Evolutionary conservation across 2,329 filamentous ascomycete species (phyloP).

Genomic region (Magnaporthiopsis rhizophila): DNA sequence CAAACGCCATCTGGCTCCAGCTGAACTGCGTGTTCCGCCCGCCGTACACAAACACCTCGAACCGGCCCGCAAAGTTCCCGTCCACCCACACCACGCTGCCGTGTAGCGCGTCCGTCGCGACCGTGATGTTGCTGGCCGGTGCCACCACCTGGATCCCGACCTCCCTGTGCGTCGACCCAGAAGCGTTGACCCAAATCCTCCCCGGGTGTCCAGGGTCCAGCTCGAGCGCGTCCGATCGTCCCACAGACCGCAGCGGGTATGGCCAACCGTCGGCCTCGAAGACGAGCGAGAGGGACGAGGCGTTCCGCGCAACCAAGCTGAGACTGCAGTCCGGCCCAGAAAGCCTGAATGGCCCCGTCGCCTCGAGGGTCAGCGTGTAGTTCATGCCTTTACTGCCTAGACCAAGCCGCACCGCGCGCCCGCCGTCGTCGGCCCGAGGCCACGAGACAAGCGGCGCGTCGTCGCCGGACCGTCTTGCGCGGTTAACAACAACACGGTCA

Average conservation of each 20-base stretch:
- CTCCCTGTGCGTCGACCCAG: slow-evolving; percentile 33
- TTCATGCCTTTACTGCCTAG: slow-evolving; percentile 39
- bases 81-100: slow-evolving; percentile 42
- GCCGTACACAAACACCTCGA: slow-evolving; percentile 47
- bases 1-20: slow-evolving; percentile 50
- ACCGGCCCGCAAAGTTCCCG: slow-evolving; percentile 36
- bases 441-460: slow-evolving; percentile 33
- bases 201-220: slow-evolving; percentile 39
- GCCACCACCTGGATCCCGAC: slow-evolving; percentile 23
- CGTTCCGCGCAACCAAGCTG: slow-evolving; percentile 18
- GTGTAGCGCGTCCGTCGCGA: slow-evolving; percentile 34
- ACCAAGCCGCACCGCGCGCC: not conserved
- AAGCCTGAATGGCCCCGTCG: slow-evolving; percentile 32
- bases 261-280: slow-evolving; percentile 35
- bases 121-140: slow-evolving; percentile 26
- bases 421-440: slow-evolving; percentile 23
- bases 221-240: slow-evolving; percentile 33
- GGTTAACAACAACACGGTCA: slow-evolving; percentile 27
- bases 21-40: slow-evolving; percentile 42
- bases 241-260: slow-evolving; percentile 41
- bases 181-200: slow-evolving; percentile 42
- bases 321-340: slow-evolving; percentile 34
- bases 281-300: slow-evolving; percentile 17
- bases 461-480: slow-evolving; percentile 15
- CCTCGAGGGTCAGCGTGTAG: slow-evolving; percentile 42